These are phyloP conservation scores for Knoxia roxburghii DNA, from an alignment of 257 asterid species.

Conservation along the genomic window DNA sequence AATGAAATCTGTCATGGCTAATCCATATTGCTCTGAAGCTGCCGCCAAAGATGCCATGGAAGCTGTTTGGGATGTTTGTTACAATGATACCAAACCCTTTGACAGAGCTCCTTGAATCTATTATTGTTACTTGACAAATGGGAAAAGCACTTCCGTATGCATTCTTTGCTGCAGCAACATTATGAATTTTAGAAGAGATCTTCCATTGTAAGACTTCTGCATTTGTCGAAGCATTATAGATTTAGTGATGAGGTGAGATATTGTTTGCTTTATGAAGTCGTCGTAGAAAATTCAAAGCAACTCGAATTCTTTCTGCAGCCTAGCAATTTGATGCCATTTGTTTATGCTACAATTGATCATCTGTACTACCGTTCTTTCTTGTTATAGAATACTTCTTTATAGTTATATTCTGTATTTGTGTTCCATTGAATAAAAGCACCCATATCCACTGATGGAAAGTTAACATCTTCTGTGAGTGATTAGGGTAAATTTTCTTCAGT, in stretches of 20 bases:
- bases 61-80: slow-evolving; percentile 93
- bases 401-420: background rate
- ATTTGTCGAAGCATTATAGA: background rate
- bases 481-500: background rate
- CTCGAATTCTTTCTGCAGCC: background rate
- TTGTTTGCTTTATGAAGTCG: background rate
- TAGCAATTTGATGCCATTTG: background rate
- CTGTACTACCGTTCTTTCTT: background rate
- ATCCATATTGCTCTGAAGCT: slow-evolving; percentile 69
- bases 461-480: background rate
- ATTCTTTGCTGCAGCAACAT: background rate
- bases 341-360: background rate
- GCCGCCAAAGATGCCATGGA: slow-evolving; percentile 87
- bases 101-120: slow-evolving; percentile 70
- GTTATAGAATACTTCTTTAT: background rate
- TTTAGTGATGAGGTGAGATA: background rate
- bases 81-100: slow-evolving; percentile 83
- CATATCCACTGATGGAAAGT: background rate
- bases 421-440: background rate
- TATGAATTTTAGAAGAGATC: background rate
- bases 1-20: slow-evolving; percentile 52
- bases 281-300: slow-evolving; percentile 3
- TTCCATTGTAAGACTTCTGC: background rate
- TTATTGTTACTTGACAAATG: background rate
- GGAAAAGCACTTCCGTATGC: background rate